Evolutionary conservation across 805 yeast species (phyloP).

Genomic region (Zygoascus flipseniorum): DNA sequence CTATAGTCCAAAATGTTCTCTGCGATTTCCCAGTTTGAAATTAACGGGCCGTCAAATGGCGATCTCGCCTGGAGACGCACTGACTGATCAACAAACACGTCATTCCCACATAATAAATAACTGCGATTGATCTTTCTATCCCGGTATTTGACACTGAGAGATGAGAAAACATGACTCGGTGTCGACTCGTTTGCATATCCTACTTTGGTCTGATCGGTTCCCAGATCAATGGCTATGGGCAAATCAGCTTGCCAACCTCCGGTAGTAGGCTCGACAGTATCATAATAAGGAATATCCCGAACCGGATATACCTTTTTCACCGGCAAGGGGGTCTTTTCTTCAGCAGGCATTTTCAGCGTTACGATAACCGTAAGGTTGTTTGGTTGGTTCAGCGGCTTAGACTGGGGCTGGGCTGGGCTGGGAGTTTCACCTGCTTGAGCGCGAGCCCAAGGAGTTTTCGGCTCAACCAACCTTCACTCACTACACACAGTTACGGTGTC

Average conservation of each 20-base stretch:
- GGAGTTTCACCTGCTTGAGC: background rate
- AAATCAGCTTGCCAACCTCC: conserved; percentile 42
- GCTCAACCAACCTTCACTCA: background rate
- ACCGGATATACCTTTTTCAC: conserved; percentile 20
- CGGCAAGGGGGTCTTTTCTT: background rate
- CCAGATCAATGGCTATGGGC: conserved; percentile 88
- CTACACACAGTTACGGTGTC: too few relatives aligned
- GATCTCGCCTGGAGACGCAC: conserved; percentile 60
- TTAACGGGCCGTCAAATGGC: conserved; percentile 80
- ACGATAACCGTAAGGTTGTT: background rate
- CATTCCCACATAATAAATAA: conserved; percentile 75
- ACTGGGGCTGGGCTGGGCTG: too few relatives aligned
- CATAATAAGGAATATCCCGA: conserved; percentile 20
- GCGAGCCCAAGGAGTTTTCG: too few relatives aligned
- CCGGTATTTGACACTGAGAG: conserved; percentile 61
- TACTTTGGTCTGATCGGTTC: conserved; percentile 42
- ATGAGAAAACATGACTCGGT: conserved; percentile 59
- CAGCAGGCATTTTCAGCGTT: background rate
- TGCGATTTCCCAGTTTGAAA: conserved; percentile 88
- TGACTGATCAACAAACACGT: conserved; percentile 61
- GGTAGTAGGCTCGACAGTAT: conserved; percentile 35
- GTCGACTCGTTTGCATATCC: conserved; percentile 25
- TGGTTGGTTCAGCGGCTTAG: background rate
- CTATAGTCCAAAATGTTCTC: conserved; percentile 80
- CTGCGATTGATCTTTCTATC: conserved; percentile 56